Evolutionary conservation across 208 protist species (phyloP).

Genomic region (Leishmania braziliensis): DNA sequence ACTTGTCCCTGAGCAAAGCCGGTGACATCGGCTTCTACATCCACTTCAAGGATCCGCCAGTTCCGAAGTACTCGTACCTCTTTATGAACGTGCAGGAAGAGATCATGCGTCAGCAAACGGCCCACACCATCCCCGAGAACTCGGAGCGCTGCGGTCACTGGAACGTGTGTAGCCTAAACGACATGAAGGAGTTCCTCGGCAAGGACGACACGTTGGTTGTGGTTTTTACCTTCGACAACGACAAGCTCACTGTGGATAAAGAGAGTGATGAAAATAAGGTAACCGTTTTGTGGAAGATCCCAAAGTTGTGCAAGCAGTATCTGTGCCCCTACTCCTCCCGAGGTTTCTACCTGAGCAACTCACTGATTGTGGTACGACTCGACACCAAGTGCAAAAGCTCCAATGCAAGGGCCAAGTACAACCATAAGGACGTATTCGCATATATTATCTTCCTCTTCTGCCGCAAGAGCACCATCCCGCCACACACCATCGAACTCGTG

Average conservation of each 20-base stretch:
- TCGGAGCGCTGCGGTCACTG: conserved; percentile 88
- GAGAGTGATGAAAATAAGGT: conserved; percentile 33
- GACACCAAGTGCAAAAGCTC: conserved; percentile 54
- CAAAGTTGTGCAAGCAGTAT: conserved; percentile 59
- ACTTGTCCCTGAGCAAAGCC: conserved; percentile 58
- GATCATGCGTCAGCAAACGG: conserved; percentile 87
- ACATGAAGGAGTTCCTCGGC: conserved; percentile 63
- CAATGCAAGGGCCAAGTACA: conserved; percentile 37
- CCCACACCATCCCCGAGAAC: conserved; percentile 78
- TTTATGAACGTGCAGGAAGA: conserved; percentile 64
- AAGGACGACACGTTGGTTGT: conserved; percentile 58
- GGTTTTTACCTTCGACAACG: conserved; percentile 78
- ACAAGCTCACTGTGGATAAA: conserved; percentile 46
- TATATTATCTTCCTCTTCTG: conserved; percentile 82
- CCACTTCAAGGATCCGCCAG: conserved; percentile 82
- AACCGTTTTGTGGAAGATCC: conserved; percentile 68
- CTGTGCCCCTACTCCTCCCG: conserved; percentile 75
- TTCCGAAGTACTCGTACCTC: conserved; percentile 92
- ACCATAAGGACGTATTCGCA: conserved; percentile 40
- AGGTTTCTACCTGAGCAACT: conserved; percentile 59
- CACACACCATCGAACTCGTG: conserved; percentile 76
- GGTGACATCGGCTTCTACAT: conserved; percentile 83
- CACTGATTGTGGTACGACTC: conserved; percentile 48
- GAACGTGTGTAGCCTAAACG: conserved; percentile 66
- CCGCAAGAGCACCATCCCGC: conserved; percentile 60